Evolutionary conservation across 1,284 basidiomycete species (phyloP).

Genomic region (Ceratorhiza oryzae-sativae): DNA sequence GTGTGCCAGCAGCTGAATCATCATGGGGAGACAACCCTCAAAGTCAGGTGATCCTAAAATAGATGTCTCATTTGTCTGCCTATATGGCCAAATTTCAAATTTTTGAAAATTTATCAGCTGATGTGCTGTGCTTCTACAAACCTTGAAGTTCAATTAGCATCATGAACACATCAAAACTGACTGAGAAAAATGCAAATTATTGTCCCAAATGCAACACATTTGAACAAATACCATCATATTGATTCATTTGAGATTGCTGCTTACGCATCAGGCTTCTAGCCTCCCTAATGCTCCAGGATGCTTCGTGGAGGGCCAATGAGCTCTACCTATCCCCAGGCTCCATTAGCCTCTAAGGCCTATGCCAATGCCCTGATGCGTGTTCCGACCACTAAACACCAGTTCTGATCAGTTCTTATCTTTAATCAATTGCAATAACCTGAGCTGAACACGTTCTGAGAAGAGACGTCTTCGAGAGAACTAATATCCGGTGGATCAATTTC

Average conservation of each 20-base stretch:
- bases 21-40: neutral
- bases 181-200: neutral
- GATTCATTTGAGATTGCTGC: neutral
- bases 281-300: neutral
- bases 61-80: neutral
- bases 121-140: neutral
- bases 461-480: neutral
- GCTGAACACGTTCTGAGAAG: neutral
- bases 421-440: neutral
- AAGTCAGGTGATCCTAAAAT: neutral
- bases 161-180: neutral
- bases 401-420: no score
- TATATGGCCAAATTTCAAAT: conserved; percentile 9
- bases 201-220: neutral
- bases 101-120: conserved; percentile 2
- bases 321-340: neutral
- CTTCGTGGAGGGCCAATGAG: neutral
- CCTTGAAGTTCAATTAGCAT: neutral
- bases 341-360: neutral
- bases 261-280: neutral
- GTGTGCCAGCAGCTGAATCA: neutral
- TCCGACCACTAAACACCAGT: no score
- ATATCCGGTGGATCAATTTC: neutral
- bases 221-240: neutral
- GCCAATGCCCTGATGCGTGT: neutral